phyloP scores from a whole-genome alignment of 179 eudicot genomes.

The Silene vulgaris region DNA sequence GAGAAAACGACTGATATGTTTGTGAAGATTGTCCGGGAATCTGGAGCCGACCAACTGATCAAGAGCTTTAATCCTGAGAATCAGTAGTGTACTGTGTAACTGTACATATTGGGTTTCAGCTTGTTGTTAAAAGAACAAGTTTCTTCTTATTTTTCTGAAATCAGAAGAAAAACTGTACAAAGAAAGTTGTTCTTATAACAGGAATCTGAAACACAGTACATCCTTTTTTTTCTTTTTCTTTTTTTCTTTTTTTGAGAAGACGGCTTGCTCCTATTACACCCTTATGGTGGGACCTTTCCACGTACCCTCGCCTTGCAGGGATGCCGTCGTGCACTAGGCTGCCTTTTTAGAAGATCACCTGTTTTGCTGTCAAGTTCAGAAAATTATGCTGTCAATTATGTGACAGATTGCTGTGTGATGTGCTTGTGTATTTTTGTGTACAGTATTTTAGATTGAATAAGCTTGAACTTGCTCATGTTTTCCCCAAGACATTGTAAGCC shows the following conservation, averaged over 20 bases:
- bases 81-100: not conserved
- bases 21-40: conserved; percentile 41
- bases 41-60: conserved; percentile 36
- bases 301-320: no score
- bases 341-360: no score
- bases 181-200: conserved; percentile 10
- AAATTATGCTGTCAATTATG: not conserved
- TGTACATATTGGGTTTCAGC: conserved; percentile 6
- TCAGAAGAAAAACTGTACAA: not conserved
- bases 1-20: conserved; percentile 39
- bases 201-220: conserved; percentile 13
- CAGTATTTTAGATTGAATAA: conserved; percentile 10
- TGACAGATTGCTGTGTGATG: not conserved
- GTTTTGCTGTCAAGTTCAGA: not conserved
- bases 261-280: no score
- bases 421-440: not conserved
- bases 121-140: conserved; percentile 2
- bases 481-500: no score
- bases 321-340: no score
- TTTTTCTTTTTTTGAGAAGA: no score
- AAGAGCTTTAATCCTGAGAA: conserved; percentile 29
- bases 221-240: not conserved
- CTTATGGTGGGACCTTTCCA: no score
- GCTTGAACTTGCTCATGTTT: not conserved
- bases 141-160: not conserved